phyloP scores from a whole-genome alignment of 305 asterid genomes.

The Solanum hybrid region DNA sequence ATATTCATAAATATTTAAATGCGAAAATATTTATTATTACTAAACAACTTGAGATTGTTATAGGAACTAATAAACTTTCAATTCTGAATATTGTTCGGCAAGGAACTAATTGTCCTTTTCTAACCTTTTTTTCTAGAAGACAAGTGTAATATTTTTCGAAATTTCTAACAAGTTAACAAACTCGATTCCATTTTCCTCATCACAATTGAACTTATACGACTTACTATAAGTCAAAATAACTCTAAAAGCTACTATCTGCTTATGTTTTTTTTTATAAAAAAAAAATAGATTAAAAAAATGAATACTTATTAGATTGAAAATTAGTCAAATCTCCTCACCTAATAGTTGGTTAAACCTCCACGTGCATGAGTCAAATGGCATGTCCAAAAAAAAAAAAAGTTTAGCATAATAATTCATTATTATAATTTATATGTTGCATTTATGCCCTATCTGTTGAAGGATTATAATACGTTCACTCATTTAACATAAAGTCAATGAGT shows the following conservation, averaged over 20 bases:
- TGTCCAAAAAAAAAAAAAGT: not conserved
- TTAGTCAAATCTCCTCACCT: not conserved
- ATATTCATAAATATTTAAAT: no score
- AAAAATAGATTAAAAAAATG: not conserved
- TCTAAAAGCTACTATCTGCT: not conserved
- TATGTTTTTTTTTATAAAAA: not conserved
- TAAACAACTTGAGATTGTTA: no score
- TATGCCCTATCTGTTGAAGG: not conserved
- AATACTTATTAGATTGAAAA: not conserved
- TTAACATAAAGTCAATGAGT: not conserved
- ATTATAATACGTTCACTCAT: not conserved
- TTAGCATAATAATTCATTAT: not conserved
- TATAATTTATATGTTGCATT: no score
- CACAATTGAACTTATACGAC: not conserved
- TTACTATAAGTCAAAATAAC: not conserved
- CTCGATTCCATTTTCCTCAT: not conserved
- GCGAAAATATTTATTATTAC: no score
- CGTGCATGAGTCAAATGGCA: not conserved
- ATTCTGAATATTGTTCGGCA: not conserved
- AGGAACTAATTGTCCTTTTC: not conserved
- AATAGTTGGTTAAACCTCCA: not conserved
- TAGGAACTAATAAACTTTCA: no score
- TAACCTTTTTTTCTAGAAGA: not conserved
- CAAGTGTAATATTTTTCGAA: not conserved
- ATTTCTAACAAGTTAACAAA: not conserved